A percentile compares a stretch with the other conserved stretches of the same genome.
Evolutionary conservation across 768 basidiomycete species (phyloP).

Genomic region (Kwoniella heveanensis): DNA sequence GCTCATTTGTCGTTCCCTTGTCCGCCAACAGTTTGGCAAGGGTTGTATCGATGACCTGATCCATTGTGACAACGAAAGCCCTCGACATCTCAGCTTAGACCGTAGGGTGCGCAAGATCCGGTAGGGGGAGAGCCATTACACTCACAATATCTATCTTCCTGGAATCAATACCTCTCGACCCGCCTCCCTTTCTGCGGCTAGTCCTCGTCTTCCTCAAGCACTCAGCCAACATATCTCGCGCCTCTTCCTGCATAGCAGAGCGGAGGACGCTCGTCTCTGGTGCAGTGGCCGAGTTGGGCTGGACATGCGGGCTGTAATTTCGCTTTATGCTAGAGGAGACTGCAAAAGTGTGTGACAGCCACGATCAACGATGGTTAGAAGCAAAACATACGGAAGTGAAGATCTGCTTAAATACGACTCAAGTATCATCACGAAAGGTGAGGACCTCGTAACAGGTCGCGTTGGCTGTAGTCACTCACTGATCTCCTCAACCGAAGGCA

Average conservation of each 20-base stretch:
- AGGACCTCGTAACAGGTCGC: too few relatives aligned
- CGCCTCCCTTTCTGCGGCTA: constrained; percentile 53
- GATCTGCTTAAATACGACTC: too few relatives aligned
- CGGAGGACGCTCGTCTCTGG: constrained; percentile 72
- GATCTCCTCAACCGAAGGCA: constrained; percentile 75
- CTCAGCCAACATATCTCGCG: constrained; percentile 72
- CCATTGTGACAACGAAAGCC: not conserved
- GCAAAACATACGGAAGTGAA: too few relatives aligned
- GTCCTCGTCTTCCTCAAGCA: constrained; percentile 68
- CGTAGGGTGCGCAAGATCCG: too few relatives aligned
- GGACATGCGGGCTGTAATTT: constrained; percentile 86
- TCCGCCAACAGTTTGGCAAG: constrained; percentile 73
- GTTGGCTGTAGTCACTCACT: constrained; percentile 66
- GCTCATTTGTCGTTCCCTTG: constrained; percentile 65
- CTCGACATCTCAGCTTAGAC: not conserved
- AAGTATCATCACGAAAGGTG: too few relatives aligned
- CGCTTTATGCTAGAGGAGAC: constrained; percentile 85
- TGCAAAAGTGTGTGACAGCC: constrained; percentile 56
- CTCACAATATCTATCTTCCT: constrained; percentile 50
- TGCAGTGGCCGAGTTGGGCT: constrained; percentile 68
- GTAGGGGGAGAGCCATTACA: not conserved
- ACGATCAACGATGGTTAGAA: too few relatives aligned
- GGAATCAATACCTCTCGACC: constrained; percentile 43
- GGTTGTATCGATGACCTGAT: constrained; percentile 76
- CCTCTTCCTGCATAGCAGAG: constrained; percentile 66